Base-by-base conservation (phyloP, 768 basidiomycete genomes). In the Multifurca ochricompacta region DNA sequence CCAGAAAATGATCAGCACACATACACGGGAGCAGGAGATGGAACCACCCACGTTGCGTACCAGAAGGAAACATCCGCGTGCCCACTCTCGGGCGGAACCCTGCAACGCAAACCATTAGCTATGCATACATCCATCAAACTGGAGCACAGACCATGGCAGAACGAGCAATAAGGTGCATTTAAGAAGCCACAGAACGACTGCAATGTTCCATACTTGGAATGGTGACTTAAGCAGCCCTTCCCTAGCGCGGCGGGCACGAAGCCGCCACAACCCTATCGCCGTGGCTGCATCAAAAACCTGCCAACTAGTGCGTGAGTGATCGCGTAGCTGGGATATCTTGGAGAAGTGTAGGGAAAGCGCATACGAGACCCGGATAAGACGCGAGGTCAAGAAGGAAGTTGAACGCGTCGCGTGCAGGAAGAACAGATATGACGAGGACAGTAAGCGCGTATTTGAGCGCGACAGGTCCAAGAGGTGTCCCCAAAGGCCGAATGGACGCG, bases 401-500 rank as follows among this genome's bases (percentile, higher is more conserved):
- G 62, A 70, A 72, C 7, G 71, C 71, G 43, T 67, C 69, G 11
- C 64, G 66, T 4, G 67, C 64, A 0, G 71, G 71, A 1, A 68
- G 65, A 35, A 59, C 70, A 30, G 77, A 59, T 39, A 79, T 74
- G 35, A 77, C 70, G 31, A 76, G 35, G 28, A 69, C 61, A 1
- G 74, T 73, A 7, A 77, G 53, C 21, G 61, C 51, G 51, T 68
- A 74, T 53, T 74, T 54, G 41, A 77, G 65, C 23, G 66, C 51
- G 2, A 74, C 68, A 6, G 77, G 74, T 1, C 68, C 74, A 5
- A 72, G 59, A 2, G 79, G 77, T 1, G 77, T 77, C 28, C 73
- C 74, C 48, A 79, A 77, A 3, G 77, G 77, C 44, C 69, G 66
- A 8, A 71, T 77, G 3, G 74, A 74, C 2, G 74, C 70, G 62